phyloP scores from a whole-genome alignment of 768 basidiomycete genomes.

The Kwoniella dendrophila region DNA sequence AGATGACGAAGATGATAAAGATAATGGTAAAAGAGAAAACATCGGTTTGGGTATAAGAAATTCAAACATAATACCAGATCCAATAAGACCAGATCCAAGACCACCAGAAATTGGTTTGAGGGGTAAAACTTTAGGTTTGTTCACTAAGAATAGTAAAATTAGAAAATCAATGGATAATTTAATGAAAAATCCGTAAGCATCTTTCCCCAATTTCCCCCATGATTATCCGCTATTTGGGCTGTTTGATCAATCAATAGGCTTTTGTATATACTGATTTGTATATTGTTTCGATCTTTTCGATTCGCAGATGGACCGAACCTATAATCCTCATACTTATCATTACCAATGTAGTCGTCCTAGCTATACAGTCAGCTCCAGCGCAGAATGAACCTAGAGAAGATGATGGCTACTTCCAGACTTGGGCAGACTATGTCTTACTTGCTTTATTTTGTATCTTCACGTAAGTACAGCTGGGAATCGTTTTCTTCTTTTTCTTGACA shows the following conservation, averaged over 20 bases:
- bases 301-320: conserved; percentile 83
- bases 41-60: conserved; percentile 13
- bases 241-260: too few species aligned
- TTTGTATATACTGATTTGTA: too few species aligned
- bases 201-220: background rate
- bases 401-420: conserved; percentile 76
- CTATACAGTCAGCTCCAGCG: conserved; percentile 72
- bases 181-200: conserved; percentile 70
- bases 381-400: conserved; percentile 52
- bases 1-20: conserved; percentile 19
- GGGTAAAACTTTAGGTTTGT: conserved; percentile 75
- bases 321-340: conserved; percentile 79
- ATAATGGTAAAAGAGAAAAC: conserved; percentile 2
- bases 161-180: conserved; percentile 69
- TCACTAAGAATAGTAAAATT: conserved; percentile 70
- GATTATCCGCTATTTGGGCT: too few species aligned
- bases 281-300: too few species aligned
- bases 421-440: conserved; percentile 90
- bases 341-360: conserved; percentile 76
- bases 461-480: conserved; percentile 61
- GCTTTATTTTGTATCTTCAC: conserved; percentile 81
- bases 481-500: background rate
- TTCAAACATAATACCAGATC: background rate
- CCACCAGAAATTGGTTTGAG: conserved; percentile 60
- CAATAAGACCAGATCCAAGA: conserved; percentile 34